Percentiles rank a stretch among this genome's conserved stretches.
Evolutionary conservation across 305 asterid genomes (phyloP).

Genomic region (Fraxinus floribunda): DNA sequence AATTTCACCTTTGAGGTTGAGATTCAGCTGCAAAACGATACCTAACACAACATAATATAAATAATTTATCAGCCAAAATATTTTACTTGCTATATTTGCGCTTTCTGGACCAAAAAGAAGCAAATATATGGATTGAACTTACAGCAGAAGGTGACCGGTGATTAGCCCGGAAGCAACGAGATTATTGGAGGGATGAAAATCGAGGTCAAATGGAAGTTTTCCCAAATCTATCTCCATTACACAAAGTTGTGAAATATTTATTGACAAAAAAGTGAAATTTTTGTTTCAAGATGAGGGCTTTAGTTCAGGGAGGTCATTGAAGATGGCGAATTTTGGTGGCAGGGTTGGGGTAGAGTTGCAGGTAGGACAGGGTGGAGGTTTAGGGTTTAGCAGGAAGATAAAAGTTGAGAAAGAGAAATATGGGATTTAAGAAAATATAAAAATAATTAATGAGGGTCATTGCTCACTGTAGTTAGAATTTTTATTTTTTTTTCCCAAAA

Average conservation of each 20-base stretch:
- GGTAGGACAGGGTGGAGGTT: no score
- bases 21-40: constrained; percentile 66
- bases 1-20: constrained; percentile 53
- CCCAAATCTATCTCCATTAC: constrained; percentile 68
- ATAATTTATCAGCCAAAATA: neutral
- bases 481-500: no score
- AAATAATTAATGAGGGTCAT: no score
- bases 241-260: neutral
- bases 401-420: no score
- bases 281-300: no score
- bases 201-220: constrained; percentile 65
- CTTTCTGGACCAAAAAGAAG: neutral
- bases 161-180: constrained; percentile 78
- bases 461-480: no score
- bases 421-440: no score
- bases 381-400: no score
- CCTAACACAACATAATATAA: constrained; percentile 30
- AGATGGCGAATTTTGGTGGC: no score
- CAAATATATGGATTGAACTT: constrained; percentile 23
- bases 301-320: no score
- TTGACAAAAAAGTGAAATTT: no score
- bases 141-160: constrained; percentile 70
- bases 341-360: no score
- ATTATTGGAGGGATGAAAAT: constrained; percentile 75
- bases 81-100: neutral